Evolutionary conservation across 208 protist genomes (phyloP).

Genomic region (Trichomonas vaginalis): DNA sequence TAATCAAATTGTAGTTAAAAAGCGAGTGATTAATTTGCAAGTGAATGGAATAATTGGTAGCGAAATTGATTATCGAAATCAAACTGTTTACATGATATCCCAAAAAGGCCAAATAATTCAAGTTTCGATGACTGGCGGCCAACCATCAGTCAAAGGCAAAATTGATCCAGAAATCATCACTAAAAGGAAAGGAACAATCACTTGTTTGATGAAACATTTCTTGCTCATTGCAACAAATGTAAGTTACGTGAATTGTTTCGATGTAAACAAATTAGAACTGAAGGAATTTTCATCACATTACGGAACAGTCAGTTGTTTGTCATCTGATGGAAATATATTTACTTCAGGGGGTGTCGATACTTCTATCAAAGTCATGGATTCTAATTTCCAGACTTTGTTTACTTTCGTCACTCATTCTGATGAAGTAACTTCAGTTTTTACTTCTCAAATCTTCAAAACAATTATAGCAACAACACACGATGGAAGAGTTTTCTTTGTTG

Average conservation of each 20-base stretch:
- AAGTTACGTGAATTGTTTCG: background rate
- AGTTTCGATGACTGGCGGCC: background rate
- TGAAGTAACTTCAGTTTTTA: background rate
- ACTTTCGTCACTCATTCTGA: background rate
- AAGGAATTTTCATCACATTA: background rate
- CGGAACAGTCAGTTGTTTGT: background rate
- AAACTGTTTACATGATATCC: background rate
- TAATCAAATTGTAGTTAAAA: background rate
- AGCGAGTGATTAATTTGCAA: background rate
- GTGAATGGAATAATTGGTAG: background rate
- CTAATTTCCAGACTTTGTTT: background rate
- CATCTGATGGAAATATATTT: background rate
- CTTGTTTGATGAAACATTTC: background rate
- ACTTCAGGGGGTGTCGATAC: background rate
- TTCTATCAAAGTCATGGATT: background rate
- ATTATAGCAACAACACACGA: background rate
- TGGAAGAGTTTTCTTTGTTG: background rate
- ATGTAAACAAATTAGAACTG: background rate
- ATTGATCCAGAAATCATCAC: background rate
- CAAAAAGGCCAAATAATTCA: background rate
- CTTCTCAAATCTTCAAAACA: background rate
- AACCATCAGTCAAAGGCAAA: background rate
- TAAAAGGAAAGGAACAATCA: background rate
- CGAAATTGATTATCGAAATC: background rate
- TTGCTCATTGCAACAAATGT: background rate